Evolutionary conservation across 352 stramenopile species (phyloP).

Genomic region (Globisporangium mamillatum): DNA sequence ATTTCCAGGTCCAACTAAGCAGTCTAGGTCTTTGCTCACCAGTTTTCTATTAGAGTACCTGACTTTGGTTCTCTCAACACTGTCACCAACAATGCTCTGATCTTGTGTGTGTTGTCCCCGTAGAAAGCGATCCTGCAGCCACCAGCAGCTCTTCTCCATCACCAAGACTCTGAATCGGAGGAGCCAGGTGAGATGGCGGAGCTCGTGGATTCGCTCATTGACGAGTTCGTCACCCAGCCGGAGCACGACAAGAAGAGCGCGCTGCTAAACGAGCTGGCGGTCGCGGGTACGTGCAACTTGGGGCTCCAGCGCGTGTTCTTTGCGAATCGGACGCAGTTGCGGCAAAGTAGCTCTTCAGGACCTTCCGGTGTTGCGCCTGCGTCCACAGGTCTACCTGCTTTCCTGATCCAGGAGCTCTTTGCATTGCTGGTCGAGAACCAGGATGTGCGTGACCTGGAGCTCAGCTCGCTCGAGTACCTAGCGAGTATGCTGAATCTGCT

Average conservation of each 20-base stretch:
- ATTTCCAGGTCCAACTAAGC: conserved; percentile 39
- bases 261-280: conserved; percentile 49
- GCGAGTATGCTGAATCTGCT: conserved; percentile 25
- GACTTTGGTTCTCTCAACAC: background rate
- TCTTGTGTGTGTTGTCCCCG: background rate
- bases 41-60: background rate
- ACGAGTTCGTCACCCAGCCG: conserved; percentile 24
- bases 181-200: conserved; percentile 22
- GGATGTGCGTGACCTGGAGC: conserved; percentile 18
- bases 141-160: background rate
- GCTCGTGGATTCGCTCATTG: conserved; percentile 35
- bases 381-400: conserved; percentile 24
- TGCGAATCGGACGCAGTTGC: conserved; percentile 34
- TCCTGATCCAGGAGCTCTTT: conserved; percentile 36
- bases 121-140: conserved; percentile 13
- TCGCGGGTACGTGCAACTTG: conserved; percentile 27
- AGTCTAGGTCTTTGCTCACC: background rate
- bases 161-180: conserved; percentile 13
- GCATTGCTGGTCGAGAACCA: conserved; percentile 13
- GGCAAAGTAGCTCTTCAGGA: background rate
- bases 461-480: conserved; percentile 26
- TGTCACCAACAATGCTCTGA: background rate
- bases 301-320: conserved; percentile 54
- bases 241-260: conserved; percentile 21
- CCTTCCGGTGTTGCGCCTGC: conserved; percentile 1